phyloP scores from a whole-genome alignment of 352 stramenopile genomes.

The Phytophthora meadii region DNA sequence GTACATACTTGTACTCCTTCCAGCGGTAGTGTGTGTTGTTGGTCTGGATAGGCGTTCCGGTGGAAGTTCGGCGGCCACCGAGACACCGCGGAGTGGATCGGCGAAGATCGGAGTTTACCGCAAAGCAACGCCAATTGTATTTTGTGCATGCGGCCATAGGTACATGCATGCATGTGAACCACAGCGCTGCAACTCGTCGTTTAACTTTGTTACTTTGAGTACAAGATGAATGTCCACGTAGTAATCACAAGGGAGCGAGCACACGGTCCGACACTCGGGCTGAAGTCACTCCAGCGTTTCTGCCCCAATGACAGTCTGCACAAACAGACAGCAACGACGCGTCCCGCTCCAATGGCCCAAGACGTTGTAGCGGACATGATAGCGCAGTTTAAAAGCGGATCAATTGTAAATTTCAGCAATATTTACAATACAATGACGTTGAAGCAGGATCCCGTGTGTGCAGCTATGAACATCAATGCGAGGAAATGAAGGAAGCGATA shows the following conservation, averaged over 20 bases:
- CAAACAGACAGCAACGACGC: conserved; percentile 16
- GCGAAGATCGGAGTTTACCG: neutral
- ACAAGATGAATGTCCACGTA: too few relatives aligned
- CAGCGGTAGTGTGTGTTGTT: neutral
- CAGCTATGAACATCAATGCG: neutral
- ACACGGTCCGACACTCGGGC: conserved; percentile 16
- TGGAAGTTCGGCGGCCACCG: neutral
- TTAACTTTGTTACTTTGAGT: neutral
- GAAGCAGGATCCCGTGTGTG: neutral
- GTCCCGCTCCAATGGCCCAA: too few relatives aligned
- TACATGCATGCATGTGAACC: too few relatives aligned
- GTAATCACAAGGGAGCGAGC: conserved; percentile 10
- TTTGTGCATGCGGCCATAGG: too few relatives aligned
- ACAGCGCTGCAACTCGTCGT: neutral
- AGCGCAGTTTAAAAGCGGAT: conserved; percentile 32
- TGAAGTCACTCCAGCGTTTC: conserved; percentile 9
- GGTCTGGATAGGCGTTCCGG: conserved; percentile 17
- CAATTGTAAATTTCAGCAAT: neutral
- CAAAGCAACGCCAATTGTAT: too few relatives aligned
- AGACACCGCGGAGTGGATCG: conserved; percentile 13
- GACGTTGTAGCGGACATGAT: conserved; percentile 17
- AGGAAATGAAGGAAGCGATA: too few relatives aligned
- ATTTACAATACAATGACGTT: conserved; percentile 4
- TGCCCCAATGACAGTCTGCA: conserved; percentile 1
- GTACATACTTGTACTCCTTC: neutral